Evolutionary conservation across 2,329 filamentous ascomycete species (phyloP).

Genomic region (Akanthomyces uredinophilus): DNA sequence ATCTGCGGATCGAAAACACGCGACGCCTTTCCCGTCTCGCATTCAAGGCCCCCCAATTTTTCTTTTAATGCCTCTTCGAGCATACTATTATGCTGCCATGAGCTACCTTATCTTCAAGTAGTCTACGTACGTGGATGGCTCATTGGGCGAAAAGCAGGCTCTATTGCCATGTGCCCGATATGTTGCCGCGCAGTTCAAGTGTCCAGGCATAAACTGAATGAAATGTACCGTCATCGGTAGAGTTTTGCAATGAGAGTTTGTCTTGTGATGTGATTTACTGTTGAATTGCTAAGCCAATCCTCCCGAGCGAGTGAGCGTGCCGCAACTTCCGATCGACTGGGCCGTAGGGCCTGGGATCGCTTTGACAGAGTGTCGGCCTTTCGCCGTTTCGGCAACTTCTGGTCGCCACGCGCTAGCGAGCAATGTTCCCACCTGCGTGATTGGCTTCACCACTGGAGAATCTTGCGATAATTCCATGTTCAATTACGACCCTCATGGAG

Average conservation of each 20-base stretch:
- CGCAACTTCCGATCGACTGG: neutral
- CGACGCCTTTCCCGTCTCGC: neutral
- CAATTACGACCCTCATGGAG: neutral
- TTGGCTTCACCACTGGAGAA: neutral
- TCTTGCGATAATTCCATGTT: neutral
- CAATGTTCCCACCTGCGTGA: neutral
- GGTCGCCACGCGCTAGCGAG: neutral
- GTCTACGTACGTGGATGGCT: too few relatives aligned
- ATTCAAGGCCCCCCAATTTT: too few relatives aligned
- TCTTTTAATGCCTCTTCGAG: neutral
- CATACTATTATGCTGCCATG: neutral
- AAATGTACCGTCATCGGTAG: too few relatives aligned
- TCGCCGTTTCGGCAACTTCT: neutral
- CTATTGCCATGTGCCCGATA: too few relatives aligned
- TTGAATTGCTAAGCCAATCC: too few relatives aligned
- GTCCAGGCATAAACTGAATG: too few relatives aligned
- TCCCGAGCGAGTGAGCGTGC: neutral
- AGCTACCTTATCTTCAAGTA: too few relatives aligned
- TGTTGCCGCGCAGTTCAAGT: too few relatives aligned
- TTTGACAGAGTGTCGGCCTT: neutral
- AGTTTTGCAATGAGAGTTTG: neutral
- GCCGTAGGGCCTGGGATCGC: neutral
- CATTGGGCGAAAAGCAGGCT: too few relatives aligned
- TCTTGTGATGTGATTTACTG: neutral
- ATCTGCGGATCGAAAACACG: neutral